Percentiles rank a stretch among this genome's conserved stretches.
Evolutionary conservation across 1,139 yeast genomes (phyloP).

Genomic region (Kurtzmaniella natalensis): DNA sequence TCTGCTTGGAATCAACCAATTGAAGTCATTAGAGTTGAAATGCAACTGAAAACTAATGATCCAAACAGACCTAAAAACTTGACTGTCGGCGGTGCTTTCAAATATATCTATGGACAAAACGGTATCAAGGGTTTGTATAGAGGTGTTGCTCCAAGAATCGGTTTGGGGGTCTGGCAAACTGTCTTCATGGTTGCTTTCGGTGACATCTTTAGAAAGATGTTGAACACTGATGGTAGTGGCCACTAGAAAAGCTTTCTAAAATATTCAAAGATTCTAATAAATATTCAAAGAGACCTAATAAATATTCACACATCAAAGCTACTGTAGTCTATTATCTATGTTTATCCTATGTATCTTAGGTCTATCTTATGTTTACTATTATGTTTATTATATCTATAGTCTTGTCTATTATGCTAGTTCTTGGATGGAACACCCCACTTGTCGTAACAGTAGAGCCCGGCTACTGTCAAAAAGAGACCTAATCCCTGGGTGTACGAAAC

Average conservation of each 20-base stretch:
- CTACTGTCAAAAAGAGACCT: slow-evolving; percentile 67
- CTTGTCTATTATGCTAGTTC: not conserved
- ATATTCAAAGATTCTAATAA: too few species aligned
- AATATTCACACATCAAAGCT: too few species aligned
- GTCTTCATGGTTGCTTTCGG: slow-evolving; percentile 99
- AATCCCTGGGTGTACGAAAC: slow-evolving; percentile 52
- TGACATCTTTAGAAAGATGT: slow-evolving; percentile 59
- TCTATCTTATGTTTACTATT: not conserved
- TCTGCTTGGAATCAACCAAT: slow-evolving; percentile 99
- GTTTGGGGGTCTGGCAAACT: slow-evolving; percentile 97
- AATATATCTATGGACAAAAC: slow-evolving; percentile 74
- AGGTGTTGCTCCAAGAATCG: slow-evolving; percentile 96
- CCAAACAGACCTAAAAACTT: slow-evolving; percentile 94
- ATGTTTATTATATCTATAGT: not conserved
- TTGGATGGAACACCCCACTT: slow-evolving; percentile 51
- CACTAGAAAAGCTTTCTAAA: slow-evolving; percentile 17
- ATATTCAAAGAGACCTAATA: too few species aligned
- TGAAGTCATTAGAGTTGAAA: slow-evolving; percentile 94
- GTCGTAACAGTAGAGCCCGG: slow-evolving; percentile 66
- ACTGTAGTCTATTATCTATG: too few species aligned
- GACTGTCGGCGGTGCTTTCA: slow-evolving; percentile 73
- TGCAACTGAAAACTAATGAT: slow-evolving; percentile 90
- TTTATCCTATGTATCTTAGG: too few species aligned
- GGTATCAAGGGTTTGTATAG: slow-evolving; percentile 91
- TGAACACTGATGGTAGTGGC: slow-evolving; percentile 42